Conservation (phyloP, 768 basidiomycete species). For the Russula dissimulans region DNA sequence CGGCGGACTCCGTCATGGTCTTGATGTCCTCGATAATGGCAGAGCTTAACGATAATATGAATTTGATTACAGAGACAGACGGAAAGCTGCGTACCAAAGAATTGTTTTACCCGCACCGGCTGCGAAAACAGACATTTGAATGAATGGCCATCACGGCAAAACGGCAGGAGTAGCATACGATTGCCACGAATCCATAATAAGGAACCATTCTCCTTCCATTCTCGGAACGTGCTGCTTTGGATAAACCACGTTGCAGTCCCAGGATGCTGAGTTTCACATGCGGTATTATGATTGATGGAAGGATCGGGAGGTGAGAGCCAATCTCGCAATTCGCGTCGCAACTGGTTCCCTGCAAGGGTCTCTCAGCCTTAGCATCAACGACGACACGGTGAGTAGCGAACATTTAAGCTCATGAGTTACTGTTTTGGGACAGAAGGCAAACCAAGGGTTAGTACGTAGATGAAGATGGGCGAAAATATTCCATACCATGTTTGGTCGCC, state of each 20-base stretch:
- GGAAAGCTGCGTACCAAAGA: background rate
- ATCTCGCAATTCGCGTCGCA: background rate
- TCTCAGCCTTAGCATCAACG: background rate
- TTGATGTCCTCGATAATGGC: background rate
- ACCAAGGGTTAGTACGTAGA: background rate
- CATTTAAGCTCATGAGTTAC: background rate
- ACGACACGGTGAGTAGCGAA: background rate
- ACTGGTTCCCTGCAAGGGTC: background rate
- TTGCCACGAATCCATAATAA: constrained; percentile 2
- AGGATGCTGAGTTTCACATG: background rate
- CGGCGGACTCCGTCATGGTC: background rate
- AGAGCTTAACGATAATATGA: background rate
- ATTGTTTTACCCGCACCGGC: background rate
- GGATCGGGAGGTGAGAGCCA: constrained; percentile 8
- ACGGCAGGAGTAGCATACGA: background rate
- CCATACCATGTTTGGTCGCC: background rate
- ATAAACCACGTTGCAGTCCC: background rate
- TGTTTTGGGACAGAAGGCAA: background rate
- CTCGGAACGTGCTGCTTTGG: background rate
- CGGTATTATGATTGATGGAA: constrained; percentile 4
- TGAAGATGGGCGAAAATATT: background rate
- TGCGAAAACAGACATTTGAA: background rate
- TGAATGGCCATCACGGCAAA: background rate
- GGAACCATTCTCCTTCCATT: background rate
- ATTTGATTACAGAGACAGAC: background rate